Evolutionary conservation across 345 rosid genomes (phyloP), one percentile per base, ranked within the genome.

Genomic region (Erodium maritimum): DNA sequence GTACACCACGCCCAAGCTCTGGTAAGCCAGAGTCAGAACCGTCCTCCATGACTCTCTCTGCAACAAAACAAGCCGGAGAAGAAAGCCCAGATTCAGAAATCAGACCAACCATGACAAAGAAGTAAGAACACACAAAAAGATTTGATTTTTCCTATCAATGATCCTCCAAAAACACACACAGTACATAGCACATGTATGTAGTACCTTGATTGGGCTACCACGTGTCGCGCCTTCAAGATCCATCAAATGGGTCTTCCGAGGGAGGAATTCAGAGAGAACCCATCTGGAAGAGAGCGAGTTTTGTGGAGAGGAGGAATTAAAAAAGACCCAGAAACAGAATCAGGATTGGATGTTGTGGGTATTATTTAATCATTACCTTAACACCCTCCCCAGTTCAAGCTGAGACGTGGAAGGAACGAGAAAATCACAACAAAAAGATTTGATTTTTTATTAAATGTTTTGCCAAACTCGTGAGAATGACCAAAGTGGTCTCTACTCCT

Each of bases 1-100:
- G 66, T 87, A 87, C 33, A 87, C 95, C 23, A 87, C 91, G 63
- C 96, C 96, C 58, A 88, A 66, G 62, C 96, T 88, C 68, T 88
- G 93, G 69, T 81, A 88, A 56, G 93, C 96, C 79, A 88, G 69
- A 62, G 80, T 85, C 68, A 88, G 65, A 54, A 85, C 85, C 5
- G 88, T 77, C 74, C 71, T 79, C 90, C 90, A 88, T 34, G 96
- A 85, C 61, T 81, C 88, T 68, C 52, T 83, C 96, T 88, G 79
- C 74, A 71, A 62, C 56, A 48, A 62, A 42, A 54, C 51, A 34
- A 60, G 23, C 10, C 33, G 19, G 7, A 23, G n/a, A 19, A 42
- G 54, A 13, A 17, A 25, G 21, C 14, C 20, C 34, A 42, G 19
- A 23, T 33, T 17, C 19, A 62, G 10, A 5, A 5, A 37, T 37